These are phyloP conservation scores for Fusarium falciforme DNA, from an alignment of 2,329 filamentous ascomycete species.

Conservation along the genomic window DNA sequence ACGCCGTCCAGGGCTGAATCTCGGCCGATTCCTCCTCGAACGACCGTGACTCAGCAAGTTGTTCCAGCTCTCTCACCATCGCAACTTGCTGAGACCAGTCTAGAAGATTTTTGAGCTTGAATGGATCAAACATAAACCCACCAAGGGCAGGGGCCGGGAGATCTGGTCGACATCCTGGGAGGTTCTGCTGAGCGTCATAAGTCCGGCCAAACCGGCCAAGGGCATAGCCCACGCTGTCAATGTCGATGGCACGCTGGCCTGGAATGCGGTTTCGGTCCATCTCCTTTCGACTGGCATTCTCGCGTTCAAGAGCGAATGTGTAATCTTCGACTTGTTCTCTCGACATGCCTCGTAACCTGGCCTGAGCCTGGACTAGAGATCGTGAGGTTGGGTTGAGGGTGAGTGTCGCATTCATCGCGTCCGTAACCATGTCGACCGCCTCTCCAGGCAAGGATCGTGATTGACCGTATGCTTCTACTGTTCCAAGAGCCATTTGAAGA, in stretches of 20 bases:
- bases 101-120: not conserved
- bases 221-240: not conserved
- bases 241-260: not conserved
- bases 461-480: not conserved
- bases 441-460: not conserved
- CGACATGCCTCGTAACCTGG: conserved; percentile 4
- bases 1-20: conserved; percentile 2
- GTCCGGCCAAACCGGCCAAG: not conserved
- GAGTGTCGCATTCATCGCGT: not conserved
- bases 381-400: not conserved
- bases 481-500: not conserved
- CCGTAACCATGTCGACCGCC: not conserved
- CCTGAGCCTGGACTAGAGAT: conserved; percentile 1
- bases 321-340: not conserved
- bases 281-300: not conserved
- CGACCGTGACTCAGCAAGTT: not conserved
- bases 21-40: conserved; percentile 1
- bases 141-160: not conserved
- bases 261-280: not conserved
- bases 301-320: not conserved
- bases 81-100: conserved; percentile 6
- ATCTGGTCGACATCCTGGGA: conserved; percentile 6
- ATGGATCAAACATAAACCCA: not conserved
- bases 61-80: not conserved
- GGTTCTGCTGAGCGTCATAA: conserved; percentile 3